phyloP scores from a whole-genome alignment of 2,329 filamentous ascomycete genomes.

The Aureobasidium uvarum region DNA sequence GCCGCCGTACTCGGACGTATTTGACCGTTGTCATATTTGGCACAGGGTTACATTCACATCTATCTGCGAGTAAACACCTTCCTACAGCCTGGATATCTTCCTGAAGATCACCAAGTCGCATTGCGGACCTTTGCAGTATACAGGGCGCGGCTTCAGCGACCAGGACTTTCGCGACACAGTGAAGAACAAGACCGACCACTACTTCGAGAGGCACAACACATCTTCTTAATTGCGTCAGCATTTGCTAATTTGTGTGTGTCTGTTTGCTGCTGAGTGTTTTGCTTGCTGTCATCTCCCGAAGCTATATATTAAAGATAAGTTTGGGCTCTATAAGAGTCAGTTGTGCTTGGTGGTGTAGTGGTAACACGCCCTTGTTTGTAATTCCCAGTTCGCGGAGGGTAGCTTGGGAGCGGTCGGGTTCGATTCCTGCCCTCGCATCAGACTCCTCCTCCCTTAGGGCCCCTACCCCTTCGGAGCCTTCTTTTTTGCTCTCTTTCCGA shows the following conservation, averaged over 20 bases:
- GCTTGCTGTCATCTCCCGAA: background rate
- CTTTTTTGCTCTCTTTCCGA: background rate
- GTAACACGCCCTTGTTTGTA: background rate
- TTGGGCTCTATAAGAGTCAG: background rate
- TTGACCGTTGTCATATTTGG: background rate
- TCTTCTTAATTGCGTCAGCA: background rate
- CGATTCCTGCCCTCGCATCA: background rate
- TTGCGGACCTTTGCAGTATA: background rate
- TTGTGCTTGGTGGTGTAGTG: background rate
- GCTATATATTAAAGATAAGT: constrained; percentile 7
- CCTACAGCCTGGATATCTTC: background rate
- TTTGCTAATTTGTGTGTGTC: background rate
- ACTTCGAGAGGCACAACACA: background rate
- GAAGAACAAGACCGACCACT: background rate
- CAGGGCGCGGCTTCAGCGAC: background rate
- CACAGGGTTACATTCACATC: background rate
- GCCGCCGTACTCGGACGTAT: background rate
- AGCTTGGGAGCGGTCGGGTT: background rate
- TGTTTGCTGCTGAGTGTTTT: background rate
- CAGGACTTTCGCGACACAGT: background rate
- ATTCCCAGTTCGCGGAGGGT: background rate
- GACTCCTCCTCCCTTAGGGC: background rate
- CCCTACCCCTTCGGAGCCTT: background rate
- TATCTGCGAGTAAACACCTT: background rate
- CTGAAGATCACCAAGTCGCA: background rate